A percentile compares a stretch with the other conserved stretches of the same genome.
phyloP scores from a whole-genome alignment of 164 flowering plant genomes.

The Pachysandra terminalis region DNA sequence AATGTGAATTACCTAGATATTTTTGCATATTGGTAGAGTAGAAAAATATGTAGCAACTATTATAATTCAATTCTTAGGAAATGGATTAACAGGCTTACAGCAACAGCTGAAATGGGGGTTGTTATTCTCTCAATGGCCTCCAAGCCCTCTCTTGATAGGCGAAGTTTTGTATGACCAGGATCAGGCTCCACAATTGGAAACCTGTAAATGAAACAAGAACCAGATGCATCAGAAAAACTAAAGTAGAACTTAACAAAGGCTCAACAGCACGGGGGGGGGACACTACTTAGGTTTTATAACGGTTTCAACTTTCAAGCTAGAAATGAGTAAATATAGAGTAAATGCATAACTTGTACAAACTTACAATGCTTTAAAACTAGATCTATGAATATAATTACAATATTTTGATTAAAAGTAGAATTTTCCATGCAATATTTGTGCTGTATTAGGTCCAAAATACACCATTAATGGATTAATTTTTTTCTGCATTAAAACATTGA shows the following conservation, averaged over 20 bases:
- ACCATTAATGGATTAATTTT: no score
- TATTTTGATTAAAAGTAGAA: no score
- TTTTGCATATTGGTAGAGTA: not conserved
- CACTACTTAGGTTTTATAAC: not conserved
- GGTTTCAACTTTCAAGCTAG: not conserved
- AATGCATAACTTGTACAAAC: not conserved
- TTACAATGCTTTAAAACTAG: not conserved
- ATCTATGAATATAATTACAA: not conserved
- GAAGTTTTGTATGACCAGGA: conserved; percentile 97
- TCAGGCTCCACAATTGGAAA: conserved; percentile 99
- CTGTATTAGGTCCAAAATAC: no score
- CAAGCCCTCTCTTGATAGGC: conserved; percentile 82
- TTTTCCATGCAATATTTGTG: no score
- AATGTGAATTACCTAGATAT: not conserved
- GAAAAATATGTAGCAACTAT: not conserved
- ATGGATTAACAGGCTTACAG: conserved; percentile 49
- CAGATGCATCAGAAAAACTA: conserved; percentile 1
- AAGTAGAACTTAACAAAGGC: not conserved
- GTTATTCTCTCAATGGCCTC: conserved; percentile 84
- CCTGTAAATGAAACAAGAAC: conserved; percentile 33
- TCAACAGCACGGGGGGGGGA: not conserved
- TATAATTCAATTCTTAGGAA: not conserved
- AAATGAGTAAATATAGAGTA: not conserved
- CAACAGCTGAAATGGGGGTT: conserved; percentile 91
- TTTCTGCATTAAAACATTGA: no score